These are phyloP conservation scores for Agaricales sp. DNA, from an alignment of 1,284 basidiomycete genomes.

Conservation along the genomic window DNA sequence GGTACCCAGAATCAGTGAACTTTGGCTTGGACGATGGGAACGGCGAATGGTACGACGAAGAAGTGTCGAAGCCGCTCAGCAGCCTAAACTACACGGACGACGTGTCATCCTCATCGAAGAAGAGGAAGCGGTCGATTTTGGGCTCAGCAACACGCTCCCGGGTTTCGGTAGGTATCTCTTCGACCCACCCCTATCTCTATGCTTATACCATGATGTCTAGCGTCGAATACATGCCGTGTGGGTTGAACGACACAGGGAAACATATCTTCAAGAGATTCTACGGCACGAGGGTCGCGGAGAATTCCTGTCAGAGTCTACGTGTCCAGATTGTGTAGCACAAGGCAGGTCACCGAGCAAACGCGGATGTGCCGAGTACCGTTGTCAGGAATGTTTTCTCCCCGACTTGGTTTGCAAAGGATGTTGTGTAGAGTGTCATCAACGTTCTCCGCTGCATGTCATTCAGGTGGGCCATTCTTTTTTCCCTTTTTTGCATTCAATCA, in stretches of 20 bases:
- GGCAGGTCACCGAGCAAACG: background rate
- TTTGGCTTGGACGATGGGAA: too few species aligned
- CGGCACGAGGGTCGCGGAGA: background rate
- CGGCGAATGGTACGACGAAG: too few species aligned
- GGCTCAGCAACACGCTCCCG: too few species aligned
- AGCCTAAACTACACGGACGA: too few species aligned
- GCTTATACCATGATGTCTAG: too few species aligned
- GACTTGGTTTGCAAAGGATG: background rate
- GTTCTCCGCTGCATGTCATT: background rate
- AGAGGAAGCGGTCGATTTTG: too few species aligned
- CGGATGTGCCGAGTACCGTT: background rate
- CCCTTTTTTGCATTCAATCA: background rate
- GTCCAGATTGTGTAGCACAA: background rate
- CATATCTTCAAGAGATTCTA: background rate
- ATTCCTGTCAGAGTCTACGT: background rate
- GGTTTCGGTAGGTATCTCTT: too few species aligned
- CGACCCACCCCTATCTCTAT: too few species aligned
- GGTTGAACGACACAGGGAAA: background rate
- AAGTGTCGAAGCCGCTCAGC: too few species aligned
- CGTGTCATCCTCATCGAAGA: too few species aligned
- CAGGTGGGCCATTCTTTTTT: background rate
- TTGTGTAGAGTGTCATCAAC: background rate
- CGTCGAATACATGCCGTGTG: background rate
- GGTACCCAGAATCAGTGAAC: too few species aligned
- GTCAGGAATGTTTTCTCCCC: background rate